Conservation (phyloP, 441 rosid species). For the Erodium moschatum region DNA sequence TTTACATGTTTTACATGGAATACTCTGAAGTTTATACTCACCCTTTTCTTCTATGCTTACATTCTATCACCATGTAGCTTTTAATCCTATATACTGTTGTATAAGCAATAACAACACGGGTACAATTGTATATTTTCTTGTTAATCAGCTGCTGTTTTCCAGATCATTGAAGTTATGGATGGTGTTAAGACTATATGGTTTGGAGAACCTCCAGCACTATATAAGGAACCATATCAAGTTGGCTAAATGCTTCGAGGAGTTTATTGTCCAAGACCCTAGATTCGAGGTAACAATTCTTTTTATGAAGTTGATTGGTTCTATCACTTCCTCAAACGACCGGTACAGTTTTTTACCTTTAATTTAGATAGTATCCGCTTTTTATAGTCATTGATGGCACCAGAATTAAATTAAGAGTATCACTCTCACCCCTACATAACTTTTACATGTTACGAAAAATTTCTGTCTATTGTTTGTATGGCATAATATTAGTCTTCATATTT, state of each 20-base stretch:
- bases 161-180: slow-evolving; percentile 84
- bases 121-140: not conserved
- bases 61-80: not conserved
- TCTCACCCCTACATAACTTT: no score
- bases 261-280: slow-evolving; percentile 50
- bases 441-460: no score
- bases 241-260: slow-evolving; percentile 53
- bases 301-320: not conserved
- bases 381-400: no score
- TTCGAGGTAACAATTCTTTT: slow-evolving; percentile 52
- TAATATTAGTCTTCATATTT: not conserved
- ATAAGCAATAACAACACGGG: not conserved
- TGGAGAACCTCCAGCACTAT: slow-evolving; percentile 53
- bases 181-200: slow-evolving; percentile 74
- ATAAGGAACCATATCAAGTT: slow-evolving; percentile 70
- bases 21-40: not conserved
- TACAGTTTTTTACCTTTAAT: no score
- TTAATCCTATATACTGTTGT: not conserved
- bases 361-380: no score
- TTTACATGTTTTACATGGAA: not conserved
- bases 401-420: no score
- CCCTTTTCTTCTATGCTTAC: not conserved
- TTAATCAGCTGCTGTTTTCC: slow-evolving; percentile 13
- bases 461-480: no score
- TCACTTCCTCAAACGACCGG: no score